Conservation (phyloP, 1,284 basidiomycete genomes). For the Singerocomus rubriflavus region DNA sequence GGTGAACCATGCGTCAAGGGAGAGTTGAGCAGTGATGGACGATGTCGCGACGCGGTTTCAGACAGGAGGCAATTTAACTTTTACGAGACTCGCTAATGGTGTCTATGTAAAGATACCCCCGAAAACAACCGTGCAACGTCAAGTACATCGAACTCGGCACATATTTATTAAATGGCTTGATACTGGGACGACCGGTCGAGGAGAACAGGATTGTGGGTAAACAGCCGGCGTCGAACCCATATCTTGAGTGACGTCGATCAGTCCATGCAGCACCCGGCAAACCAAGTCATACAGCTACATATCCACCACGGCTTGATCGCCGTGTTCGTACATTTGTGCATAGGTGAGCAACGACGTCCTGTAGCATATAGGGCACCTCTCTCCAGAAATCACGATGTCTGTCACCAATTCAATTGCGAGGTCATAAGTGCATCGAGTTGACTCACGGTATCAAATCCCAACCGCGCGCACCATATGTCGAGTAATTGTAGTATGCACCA, state of each 20-base stretch:
- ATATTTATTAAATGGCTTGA: neutral
- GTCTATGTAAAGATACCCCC: conserved; percentile 17
- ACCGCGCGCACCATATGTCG: conserved; percentile 77
- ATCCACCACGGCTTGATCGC: conserved; percentile 64
- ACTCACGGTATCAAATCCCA: conserved; percentile 77
- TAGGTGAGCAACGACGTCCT: conserved; percentile 71
- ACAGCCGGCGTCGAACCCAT: conserved; percentile 11
- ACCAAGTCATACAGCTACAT: conserved; percentile 62
- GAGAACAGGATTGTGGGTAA: conserved; percentile 5
- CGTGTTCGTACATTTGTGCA: conserved; percentile 68
- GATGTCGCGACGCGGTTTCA: conserved; percentile 2
- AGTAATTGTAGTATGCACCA: conserved; percentile 82
- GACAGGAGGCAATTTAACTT: conserved; percentile 28
- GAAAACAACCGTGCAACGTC: neutral
- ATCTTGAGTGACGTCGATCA: neutral
- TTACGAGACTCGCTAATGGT: conserved; percentile 7
- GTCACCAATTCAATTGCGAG: conserved; percentile 9
- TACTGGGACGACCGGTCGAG: neutral
- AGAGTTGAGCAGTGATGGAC: neutral
- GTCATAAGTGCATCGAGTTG: neutral
- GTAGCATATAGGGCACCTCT: conserved; percentile 80
- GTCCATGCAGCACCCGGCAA: neutral
- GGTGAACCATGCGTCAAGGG: conserved; percentile 33
- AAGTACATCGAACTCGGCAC: neutral
- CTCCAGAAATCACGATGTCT: conserved; percentile 87